Conservation (phyloP, 106 monocot species). For the Cymbidium sinense region DNA sequence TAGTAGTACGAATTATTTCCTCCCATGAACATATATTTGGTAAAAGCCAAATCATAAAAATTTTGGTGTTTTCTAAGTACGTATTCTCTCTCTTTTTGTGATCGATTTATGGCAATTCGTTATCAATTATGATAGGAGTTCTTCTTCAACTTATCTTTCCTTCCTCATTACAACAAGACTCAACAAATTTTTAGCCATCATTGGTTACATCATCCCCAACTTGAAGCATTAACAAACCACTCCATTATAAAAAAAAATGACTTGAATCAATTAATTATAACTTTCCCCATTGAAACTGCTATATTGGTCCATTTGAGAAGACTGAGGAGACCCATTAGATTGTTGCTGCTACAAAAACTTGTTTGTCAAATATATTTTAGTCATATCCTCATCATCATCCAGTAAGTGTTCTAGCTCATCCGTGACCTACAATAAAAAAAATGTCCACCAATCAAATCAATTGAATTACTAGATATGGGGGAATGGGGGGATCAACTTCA, state of each 20-base stretch:
- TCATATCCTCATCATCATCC: slow-evolving; percentile 80
- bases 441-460: not conserved
- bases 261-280: slow-evolving; percentile 9
- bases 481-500: not conserved
- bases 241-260: not conserved
- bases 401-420: slow-evolving; percentile 80
- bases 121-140: no score
- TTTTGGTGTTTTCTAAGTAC: no score
- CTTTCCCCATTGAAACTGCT: slow-evolving; percentile 26
- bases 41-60: no score
- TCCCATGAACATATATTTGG: no score
- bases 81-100: no score
- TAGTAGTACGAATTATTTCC: no score
- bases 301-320: slow-evolving; percentile 15
- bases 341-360: slow-evolving; percentile 39
- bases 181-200: not conserved
- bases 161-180: no score
- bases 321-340: slow-evolving; percentile 21
- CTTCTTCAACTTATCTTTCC: no score
- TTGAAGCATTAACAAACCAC: not conserved
- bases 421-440: slow-evolving; percentile 40
- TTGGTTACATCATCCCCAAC: not conserved
- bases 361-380: slow-evolving; percentile 72
- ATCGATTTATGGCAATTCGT: no score
- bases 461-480: not conserved